phyloP scores from a whole-genome alignment of 331 rosid species.

The Ulmus americana region DNA sequence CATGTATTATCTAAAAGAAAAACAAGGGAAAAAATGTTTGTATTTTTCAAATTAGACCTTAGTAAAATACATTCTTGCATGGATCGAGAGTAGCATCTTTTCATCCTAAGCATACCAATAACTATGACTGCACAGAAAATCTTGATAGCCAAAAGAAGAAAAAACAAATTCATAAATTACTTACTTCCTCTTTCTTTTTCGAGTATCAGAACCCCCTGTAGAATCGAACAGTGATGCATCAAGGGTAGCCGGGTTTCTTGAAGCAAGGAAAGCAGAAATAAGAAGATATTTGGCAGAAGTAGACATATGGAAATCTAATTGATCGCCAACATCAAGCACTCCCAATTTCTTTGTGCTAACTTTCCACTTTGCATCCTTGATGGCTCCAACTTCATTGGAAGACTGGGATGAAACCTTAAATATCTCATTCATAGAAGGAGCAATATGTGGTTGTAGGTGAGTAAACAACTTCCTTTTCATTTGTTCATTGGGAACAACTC shows the following conservation, averaged over 20 bases:
- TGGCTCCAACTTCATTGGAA: conserved; percentile 39
- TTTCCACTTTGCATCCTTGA: conserved; percentile 44
- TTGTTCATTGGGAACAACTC: conserved; percentile 56
- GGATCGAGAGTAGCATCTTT: neutral
- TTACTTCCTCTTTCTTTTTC: conserved; percentile 73
- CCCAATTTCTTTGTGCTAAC: conserved; percentile 39
- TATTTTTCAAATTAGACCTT: neutral
- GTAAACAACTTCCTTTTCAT: conserved; percentile 52
- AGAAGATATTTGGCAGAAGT: conserved; percentile 86
- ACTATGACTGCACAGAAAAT: too few relatives aligned
- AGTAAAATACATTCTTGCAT: neutral
- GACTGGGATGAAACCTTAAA: conserved; percentile 53
- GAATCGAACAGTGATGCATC: conserved; percentile 89
- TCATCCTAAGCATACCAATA: neutral
- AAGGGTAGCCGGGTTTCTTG: conserved; percentile 94
- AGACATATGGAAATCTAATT: conserved; percentile 72
- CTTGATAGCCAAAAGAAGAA: neutral
- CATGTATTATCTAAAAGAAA: neutral
- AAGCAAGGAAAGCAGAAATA: conserved; percentile 89
- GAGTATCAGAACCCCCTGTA: conserved; percentile 62
- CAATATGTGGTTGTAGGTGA: conserved; percentile 53
- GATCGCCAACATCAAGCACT: conserved; percentile 35
- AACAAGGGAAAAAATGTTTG: neutral
- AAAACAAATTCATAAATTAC: conserved; percentile 22
- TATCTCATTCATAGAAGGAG: conserved; percentile 63